Conservation (phyloP, 2,329 filamentous ascomycete genomes). For the Cucurbitaria berberidis region DNA sequence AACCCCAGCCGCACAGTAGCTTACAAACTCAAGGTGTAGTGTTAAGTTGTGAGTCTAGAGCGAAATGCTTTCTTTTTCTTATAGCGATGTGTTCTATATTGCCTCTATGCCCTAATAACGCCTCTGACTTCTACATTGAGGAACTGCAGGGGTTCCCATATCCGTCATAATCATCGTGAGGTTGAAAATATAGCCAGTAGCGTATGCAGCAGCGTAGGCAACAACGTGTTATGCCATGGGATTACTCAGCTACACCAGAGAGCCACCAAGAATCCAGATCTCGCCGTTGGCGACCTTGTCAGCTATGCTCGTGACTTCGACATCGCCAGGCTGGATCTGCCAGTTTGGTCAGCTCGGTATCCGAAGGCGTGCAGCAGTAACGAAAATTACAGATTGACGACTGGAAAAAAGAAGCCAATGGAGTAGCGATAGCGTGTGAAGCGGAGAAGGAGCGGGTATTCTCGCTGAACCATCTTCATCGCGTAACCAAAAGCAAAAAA, state of each 20-base stretch:
- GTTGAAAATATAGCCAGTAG: not conserved
- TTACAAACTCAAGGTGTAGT: constrained; percentile 5
- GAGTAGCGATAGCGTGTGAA: too few species aligned
- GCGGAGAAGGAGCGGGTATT: too few species aligned
- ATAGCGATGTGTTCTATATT: not conserved
- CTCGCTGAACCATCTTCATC: too few species aligned
- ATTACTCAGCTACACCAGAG: constrained; percentile 52
- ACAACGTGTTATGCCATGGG: not conserved
- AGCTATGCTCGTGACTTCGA: constrained; percentile 77
- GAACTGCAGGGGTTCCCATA: not conserved
- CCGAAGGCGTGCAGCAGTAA: not conserved
- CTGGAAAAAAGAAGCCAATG: not conserved
- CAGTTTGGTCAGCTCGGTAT: constrained; percentile 13
- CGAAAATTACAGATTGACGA: not conserved
- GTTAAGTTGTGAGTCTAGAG: constrained; percentile 5
- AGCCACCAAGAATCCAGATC: constrained; percentile 75
- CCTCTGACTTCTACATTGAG: not conserved
- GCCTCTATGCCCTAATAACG: not conserved
- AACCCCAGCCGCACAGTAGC: constrained; percentile 8
- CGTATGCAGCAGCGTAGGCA: too few species aligned
- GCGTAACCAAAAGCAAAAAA: too few species aligned
- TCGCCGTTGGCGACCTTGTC: constrained; percentile 86
- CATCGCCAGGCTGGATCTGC: constrained; percentile 77
- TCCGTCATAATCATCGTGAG: not conserved
- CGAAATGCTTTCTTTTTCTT: not conserved